These are phyloP conservation scores for Candida tallmaniae DNA, from an alignment of 805 yeast genomes.

Conservation along the genomic window DNA sequence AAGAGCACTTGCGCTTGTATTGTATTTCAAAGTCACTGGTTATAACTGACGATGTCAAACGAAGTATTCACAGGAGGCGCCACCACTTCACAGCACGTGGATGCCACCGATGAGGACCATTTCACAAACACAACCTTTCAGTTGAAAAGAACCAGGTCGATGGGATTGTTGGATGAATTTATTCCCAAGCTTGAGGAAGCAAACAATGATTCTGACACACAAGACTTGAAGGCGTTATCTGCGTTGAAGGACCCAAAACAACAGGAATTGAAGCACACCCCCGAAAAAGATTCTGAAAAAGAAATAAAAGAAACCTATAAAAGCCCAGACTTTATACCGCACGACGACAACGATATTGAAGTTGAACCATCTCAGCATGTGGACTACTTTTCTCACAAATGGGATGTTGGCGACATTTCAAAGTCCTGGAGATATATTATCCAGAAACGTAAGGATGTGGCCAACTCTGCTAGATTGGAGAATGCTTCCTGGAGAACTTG, in stretches of 20 bases:
- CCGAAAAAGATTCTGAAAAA: conserved; percentile 10
- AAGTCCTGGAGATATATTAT: conserved; percentile 95
- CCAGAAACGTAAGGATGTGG: conserved; percentile 74
- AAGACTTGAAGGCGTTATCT: not conserved
- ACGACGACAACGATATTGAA: conserved; percentile 78
- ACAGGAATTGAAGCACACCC: too few relatives aligned
- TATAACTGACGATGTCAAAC: conserved; percentile 8
- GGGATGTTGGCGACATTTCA: conserved; percentile 93
- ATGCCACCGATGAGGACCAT: conserved; percentile 66
- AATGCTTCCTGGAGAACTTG: conserved; percentile 91
- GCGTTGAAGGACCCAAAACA: conserved; percentile 7
- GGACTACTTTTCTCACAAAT: conserved; percentile 89
- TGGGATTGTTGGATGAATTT: conserved; percentile 74
- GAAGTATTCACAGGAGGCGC: conserved; percentile 54
- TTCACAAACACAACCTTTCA: conserved; percentile 68
- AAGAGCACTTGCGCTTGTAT: too few relatives aligned
- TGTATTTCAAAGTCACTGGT: too few relatives aligned
- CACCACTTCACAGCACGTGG: conserved; percentile 61
- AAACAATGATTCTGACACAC: not conserved
- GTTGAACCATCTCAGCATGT: conserved; percentile 87
- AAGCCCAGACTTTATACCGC: conserved; percentile 47
- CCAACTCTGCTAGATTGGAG: conserved; percentile 44
- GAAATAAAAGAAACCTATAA: conserved; percentile 8
- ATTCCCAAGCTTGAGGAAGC: conserved; percentile 20
- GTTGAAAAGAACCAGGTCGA: conserved; percentile 74